These are phyloP conservation scores for Cyclotella cryptica DNA, from an alignment of 108 stramenopile species.

Conservation along the genomic window DNA sequence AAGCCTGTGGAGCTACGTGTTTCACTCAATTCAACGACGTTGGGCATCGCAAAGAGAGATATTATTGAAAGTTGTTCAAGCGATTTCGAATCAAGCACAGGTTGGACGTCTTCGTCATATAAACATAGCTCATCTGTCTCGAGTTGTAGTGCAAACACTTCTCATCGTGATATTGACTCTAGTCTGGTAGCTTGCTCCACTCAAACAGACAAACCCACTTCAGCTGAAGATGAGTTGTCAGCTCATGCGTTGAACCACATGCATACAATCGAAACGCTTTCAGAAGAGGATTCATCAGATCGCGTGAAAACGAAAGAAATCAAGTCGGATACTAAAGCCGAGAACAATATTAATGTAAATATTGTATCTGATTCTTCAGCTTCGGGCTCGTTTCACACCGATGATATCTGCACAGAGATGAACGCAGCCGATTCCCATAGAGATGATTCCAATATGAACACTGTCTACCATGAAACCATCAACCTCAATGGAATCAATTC, in stretches of 20 bases:
- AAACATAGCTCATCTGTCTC: not conserved
- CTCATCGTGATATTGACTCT: not conserved
- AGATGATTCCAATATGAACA: not conserved
- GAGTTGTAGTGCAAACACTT: not conserved
- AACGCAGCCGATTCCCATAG: no score
- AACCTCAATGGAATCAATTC: not conserved
- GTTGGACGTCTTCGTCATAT: constrained; percentile 17
- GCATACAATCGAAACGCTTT: not conserved
- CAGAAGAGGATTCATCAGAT: constrained; percentile 14
- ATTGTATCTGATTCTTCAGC: constrained; percentile 24
- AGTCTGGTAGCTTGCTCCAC: not conserved
- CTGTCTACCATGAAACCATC: not conserved
- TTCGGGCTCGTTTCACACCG: not conserved
- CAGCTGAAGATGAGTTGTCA: not conserved
- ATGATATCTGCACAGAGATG: not conserved
- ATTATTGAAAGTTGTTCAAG: constrained; percentile 30
- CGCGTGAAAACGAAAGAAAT: not conserved
- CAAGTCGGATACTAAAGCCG: not conserved
- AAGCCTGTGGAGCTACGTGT: not conserved
- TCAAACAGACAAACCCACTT: not conserved
- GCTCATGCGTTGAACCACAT: not conserved
- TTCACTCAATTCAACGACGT: not conserved
- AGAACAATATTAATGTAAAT: constrained; percentile 24
- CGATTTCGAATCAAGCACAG: constrained; percentile 33
- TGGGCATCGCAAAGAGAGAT: constrained; percentile 19